Percentiles rank a stretch among this genome's conserved stretches.
Conservation (phyloP, 2,329 filamentous ascomycete species). For the Clonostachys chloroleuca region DNA sequence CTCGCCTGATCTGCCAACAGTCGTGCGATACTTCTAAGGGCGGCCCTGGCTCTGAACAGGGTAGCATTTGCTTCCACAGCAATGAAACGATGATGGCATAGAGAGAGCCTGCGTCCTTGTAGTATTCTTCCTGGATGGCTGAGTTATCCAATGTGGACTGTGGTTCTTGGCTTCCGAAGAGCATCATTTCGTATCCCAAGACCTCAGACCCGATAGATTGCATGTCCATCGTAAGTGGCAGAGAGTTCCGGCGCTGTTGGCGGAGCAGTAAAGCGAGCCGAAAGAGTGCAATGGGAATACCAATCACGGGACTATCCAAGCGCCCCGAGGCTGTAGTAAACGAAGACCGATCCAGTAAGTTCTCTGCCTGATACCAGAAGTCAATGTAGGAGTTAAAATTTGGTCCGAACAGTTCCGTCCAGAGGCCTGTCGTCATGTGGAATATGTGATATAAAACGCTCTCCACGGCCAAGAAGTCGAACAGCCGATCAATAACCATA, state of each 20-base stretch:
- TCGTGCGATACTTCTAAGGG: not conserved
- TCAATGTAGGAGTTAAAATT: conserved; percentile 6
- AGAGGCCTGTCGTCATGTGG: conserved; percentile 9
- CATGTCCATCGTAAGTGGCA: not conserved
- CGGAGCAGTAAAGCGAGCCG: conserved; percentile 6
- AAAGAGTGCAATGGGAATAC: conserved; percentile 11
- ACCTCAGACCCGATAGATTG: not conserved
- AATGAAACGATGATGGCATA: conserved; percentile 10
- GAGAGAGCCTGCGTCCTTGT: conserved; percentile 9
- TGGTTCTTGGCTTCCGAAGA: not conserved
- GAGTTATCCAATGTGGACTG: not conserved
- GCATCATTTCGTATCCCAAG: not conserved
- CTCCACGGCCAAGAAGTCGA: conserved; percentile 13
- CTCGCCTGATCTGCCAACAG: conserved; percentile 9
- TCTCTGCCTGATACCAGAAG: conserved; percentile 11
- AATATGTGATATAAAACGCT: conserved; percentile 16
- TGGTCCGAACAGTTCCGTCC: conserved; percentile 5
- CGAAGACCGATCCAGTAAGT: conserved; percentile 3
- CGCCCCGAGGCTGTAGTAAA: conserved; percentile 6
- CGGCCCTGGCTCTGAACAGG: not conserved
- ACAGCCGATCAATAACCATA: conserved; percentile 4
- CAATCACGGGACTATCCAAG: conserved; percentile 12
- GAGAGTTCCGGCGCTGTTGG: conserved; percentile 2
- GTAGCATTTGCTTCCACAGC: not conserved
- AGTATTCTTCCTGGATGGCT: conserved; percentile 1